Base-by-base conservation (phyloP, 768 basidiomycete species). In the Termitomyces eurrhizus region DNA sequence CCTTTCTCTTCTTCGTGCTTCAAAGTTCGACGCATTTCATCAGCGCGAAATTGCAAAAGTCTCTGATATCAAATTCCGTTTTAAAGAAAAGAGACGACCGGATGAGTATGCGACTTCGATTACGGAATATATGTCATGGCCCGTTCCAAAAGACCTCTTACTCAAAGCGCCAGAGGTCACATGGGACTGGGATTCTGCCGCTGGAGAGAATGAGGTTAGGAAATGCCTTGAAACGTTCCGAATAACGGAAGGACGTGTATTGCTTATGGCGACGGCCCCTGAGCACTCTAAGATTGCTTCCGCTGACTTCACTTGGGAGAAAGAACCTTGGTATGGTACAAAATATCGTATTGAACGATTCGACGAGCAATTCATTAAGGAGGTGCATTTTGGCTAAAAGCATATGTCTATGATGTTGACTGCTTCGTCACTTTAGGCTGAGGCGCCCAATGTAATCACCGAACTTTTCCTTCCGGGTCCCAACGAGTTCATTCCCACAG, bases 271-370 rank as follows among this genome's bases (percentile, higher is more conserved):
- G n/a, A 85, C 85, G 70, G 83, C 81, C 46, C 83, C 86, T 62
- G 88, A 87, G 44, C 76, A 89, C 57, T 71, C 74, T 29, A 84
- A 80, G 60, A 61, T 82, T 35, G 75, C 77, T 14, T 69, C 79
- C n/a, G 70, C 78, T 18, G 72, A 74, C 41, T 65, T 73, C 11
- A 60, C 67, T 14, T 94, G 92, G 92, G 68, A 82, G 64, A 84
- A 81, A 48, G 97, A 98, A 74, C 87, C 89, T 46, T 94, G 93
- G 86, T 99, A 99, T 72, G 93, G 90, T 5, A 98, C 97, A 2
- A 81, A 85, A 62, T 98, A 95, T 72, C 78, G 78, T 39, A 84
- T 95, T n/a, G 83, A 91, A 65, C 79, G 77, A 55, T 84, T 90
- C 70, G 83, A 88, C 54, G 74, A 80, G 35, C 77, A 82, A 29